Evolutionary conservation across 768 basidiomycete genomes (phyloP), one percentile per base, ranked within the genome.

Genomic region (Suillus tomentosus): DNA sequence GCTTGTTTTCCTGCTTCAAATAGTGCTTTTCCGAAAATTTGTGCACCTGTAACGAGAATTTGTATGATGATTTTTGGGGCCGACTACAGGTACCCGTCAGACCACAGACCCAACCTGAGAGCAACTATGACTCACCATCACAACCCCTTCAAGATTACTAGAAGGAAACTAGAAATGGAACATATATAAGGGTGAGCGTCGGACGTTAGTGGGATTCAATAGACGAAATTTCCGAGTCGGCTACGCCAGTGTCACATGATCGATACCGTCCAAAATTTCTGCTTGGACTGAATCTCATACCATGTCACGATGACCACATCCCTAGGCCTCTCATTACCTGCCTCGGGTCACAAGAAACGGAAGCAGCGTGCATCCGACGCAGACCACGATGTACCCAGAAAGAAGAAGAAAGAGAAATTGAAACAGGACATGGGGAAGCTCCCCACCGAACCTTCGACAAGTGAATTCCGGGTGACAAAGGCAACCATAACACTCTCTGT

Each of bases 1-100:
- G 96, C 96, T 76, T 99, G 97, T 69, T 84, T 82, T 43, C 94
- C 94, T 2, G 96, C 97, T 72, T 95, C 95, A 40, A 84, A 80
- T 61, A 99, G 86, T 50, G 97, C 97, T 78, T 91, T 96, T 62
- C 97, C 95, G 60, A 99, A 78, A 68, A 95, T 95, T 76, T 87
- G 89, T 34, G 84, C 80, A 24, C 92, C 91, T 27, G 89, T 85
- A 22, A 94, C 71, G 48, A 92, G 76, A 64, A 96, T 94, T 73
- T 95, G 92, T 11, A 92, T 82, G 56, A 96, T 79, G 65, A 85
- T 81, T 78, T 80, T 89, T 61, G 92, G 93, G n/a, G 86, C 88
- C 48, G 94, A 87, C 95, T 95, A 36, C 27, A 60, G 3, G 65
- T 24, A 40, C 9, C 34, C 39, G 11, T 15, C 50, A 36, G 51